Evolutionary conservation across 306 rosid species (phyloP).

Genomic region (Adenanthera pavonina): DNA sequence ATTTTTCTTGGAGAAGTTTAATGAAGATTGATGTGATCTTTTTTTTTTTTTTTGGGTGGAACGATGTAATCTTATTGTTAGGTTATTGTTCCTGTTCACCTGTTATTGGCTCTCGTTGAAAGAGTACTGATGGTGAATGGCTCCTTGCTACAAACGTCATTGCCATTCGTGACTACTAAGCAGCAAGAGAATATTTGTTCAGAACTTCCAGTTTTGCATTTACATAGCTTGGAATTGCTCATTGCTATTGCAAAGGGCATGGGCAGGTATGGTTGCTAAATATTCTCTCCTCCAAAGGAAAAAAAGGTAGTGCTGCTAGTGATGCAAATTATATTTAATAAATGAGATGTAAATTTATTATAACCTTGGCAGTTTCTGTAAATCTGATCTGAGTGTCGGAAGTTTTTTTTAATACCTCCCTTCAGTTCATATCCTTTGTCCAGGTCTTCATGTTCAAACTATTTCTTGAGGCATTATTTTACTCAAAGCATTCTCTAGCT

Average conservation of each 20-base stretch:
- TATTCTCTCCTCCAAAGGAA: constrained; percentile 17
- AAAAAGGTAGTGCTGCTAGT: not conserved
- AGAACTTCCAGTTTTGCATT: constrained; percentile 82
- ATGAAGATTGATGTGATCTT: constrained; percentile 15
- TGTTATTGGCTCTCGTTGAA: constrained; percentile 62
- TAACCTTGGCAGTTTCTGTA: no score
- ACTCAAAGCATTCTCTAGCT: no score
- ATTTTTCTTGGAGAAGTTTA: constrained; percentile 13
- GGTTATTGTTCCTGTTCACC: constrained; percentile 73
- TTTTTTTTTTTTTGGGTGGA: not conserved
- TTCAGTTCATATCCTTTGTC: no score
- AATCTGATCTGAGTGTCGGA: no score
- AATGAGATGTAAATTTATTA: no score
- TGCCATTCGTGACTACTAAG: constrained; percentile 68
- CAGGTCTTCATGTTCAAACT: no score
- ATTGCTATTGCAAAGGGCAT: constrained; percentile 61
- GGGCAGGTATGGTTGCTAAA: constrained; percentile 59
- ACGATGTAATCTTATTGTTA: constrained; percentile 31
- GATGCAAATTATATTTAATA: not conserved
- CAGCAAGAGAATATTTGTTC: constrained; percentile 84
- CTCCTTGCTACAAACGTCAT: constrained; percentile 60
- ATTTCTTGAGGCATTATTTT: no score
- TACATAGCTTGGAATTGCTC: constrained; percentile 69
- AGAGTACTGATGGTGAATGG: constrained; percentile 82
- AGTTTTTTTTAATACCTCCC: no score